These are phyloP conservation scores for Inonotus obliquus DNA, from an alignment of 1,284 basidiomycete species.

Conservation along the genomic window DNA sequence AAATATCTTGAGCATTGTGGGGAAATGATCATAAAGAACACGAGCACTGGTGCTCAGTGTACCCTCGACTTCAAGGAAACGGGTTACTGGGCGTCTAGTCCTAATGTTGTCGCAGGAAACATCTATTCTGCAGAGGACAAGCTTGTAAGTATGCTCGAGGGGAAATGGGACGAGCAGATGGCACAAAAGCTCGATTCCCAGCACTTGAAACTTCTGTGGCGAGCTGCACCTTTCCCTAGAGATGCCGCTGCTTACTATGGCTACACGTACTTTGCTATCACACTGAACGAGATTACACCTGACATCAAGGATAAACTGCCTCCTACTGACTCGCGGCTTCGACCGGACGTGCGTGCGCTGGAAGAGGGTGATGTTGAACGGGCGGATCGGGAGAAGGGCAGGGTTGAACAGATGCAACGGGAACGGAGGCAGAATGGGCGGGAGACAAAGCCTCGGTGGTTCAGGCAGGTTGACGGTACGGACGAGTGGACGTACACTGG, in stretches of 20 bases:
- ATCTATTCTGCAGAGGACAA: slow-evolving; percentile 54
- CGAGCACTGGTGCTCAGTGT: slow-evolving; percentile 49
- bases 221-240: slow-evolving; percentile 67
- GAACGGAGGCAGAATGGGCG: slow-evolving; percentile 55
- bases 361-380: slow-evolving; percentile 76
- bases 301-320: slow-evolving; percentile 69
- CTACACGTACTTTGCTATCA: slow-evolving; percentile 75
- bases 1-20: slow-evolving; percentile 86
- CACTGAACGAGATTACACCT: slow-evolving; percentile 75
- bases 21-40: slow-evolving; percentile 69
- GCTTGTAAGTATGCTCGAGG: slow-evolving; percentile 58
- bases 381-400: slow-evolving; percentile 74
- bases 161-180: slow-evolving; percentile 81
- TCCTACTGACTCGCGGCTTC: slow-evolving; percentile 79
- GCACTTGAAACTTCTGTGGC: slow-evolving; percentile 74
- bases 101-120: slow-evolving; percentile 67
- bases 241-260: slow-evolving; percentile 75
- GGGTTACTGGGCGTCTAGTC: slow-evolving; percentile 70
- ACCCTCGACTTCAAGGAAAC: slow-evolving; percentile 80
- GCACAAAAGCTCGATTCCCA: slow-evolving; percentile 61
- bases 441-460: slow-evolving; percentile 66
- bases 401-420: slow-evolving; percentile 72
- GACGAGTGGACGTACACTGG: slow-evolving; percentile 72
- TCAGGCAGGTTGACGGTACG: slow-evolving; percentile 50
- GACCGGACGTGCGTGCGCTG: slow-evolving; percentile 83